Evolutionary conservation across 2,329 filamentous ascomycete species (phyloP), one percentile per base, ranked within the genome.

Genomic region (Penicillium oxalicum): DNA sequence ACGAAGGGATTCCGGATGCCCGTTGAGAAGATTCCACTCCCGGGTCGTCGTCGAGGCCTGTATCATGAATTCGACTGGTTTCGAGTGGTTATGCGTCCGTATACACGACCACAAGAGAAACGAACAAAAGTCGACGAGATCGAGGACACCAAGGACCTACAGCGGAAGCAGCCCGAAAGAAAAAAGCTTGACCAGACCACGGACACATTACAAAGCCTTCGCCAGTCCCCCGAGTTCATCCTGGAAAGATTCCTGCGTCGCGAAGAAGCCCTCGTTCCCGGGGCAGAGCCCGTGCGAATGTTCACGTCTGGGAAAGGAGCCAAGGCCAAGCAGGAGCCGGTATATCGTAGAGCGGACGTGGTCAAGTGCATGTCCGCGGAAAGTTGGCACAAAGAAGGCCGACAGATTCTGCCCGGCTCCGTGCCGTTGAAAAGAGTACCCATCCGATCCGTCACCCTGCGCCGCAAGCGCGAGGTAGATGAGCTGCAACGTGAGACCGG

Each of bases 301-400:
- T 96, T 97, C 67, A 81, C 76, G 4, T 82, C 82, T 40, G 84
- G 81, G 8, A 95, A 91, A 68, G 86, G 84, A 11, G 81, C 82
- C 39, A 86, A 84, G 40, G 71, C 79, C 2, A 86, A 85, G 39
- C 81, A 87, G 50, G 89, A 95, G 64, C 83, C 88, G 1, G 89
- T 97, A 0, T 97, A 83, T 63, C 78, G 78, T 0, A 83, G 91
- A 32, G 79, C 80, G 45, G 91, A 97, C 56, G 82, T 97, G 0
- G 82, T 91, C 2, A 77, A 80, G 35, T 95, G 94, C 66, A 91
- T 95, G 68, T 94, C 88, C 27, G 86, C 87, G 1, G 93, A 98
- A 66, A 95, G 88, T 1, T 98, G 93, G 93, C 93, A 97, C 66
- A 96, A 96, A 66, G 91, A 96, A 74, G 93, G 93, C 0, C 81